Base-by-base conservation (phyloP, 176 grass and related monocot genomes). In the Hyparrhenia diplandra region DNA sequence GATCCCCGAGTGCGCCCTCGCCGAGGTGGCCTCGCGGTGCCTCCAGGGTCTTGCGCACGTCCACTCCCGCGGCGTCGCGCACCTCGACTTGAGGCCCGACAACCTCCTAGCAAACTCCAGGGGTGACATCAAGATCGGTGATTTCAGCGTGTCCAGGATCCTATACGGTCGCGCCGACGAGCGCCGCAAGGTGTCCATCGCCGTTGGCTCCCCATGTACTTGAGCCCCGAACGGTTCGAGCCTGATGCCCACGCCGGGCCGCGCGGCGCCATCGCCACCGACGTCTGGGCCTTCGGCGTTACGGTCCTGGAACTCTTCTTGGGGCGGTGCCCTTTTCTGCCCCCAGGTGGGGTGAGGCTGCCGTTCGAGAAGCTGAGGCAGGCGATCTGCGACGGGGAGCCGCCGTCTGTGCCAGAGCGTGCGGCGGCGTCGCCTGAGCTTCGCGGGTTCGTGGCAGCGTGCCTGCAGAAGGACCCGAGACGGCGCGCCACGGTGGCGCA, bases 181-280 rank as follows among this genome's bases (percentile, higher is more conserved):
- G 24, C 13, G 49, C 75, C 77, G 73, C n/a, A 54, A 14, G 40
- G 74, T 91, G 46, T 59, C 24, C 39, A 0, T 87, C 25, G 62
- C 54, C 67, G 78, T 79, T 29, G 80, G 75, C 36, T 46, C 35
- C 36, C 28, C 0, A 23, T 37, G 35, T 79, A 84, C 75, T 62
- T 85, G 89, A 91, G 85, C 67, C 85, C 89, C 17, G 85, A 85
- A 49, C 46, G 85, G 73, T 85, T 91, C 78, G 67, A 13, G 36
- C 85, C 89, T n/a, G 43, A 77, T 5, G 71, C 77, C 4, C 66
- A 32, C 30, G 81, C 76, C 0, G 70, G 66, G 35, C 81, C 82
- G 34, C 60, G 65, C 73, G 82, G 68, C 47, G 82, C 89, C 66
- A 69, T 45, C 46, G 85, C 89, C 10, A 82, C 82, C 23, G 89